Base-by-base conservation (phyloP, 2,329 filamentous ascomycete species). In the Teratosphaeria gauchensis region DNA sequence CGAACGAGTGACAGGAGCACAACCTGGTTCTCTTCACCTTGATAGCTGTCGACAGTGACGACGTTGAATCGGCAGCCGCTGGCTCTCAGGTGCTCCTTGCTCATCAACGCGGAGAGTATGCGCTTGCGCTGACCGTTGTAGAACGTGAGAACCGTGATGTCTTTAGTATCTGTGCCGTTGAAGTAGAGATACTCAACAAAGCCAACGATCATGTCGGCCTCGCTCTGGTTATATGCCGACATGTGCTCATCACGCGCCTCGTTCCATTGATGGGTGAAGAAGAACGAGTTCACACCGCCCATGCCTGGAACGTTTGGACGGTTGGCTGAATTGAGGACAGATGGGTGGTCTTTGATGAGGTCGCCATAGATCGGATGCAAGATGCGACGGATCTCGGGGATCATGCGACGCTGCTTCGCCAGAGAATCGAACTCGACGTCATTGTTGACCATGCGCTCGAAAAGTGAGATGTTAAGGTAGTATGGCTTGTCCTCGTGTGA, bases 21-120 rank as follows among this genome's bases (percentile, higher is more conserved):
- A 8, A 96, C 78, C 28, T 92, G 88, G 62, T 95, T 96, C 69
- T 96, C 90, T 66, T 96, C 90, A 12, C 91, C 91, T 71, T 96
- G 91, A 67, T 92, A 96, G 0, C 88, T 89, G 67, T 96, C 92
- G 0, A 96, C 89, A 0, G 91, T 96, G 35, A 84, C 82, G 1
- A 95, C 86, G 58, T 76, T 73, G 52, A 84, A 74, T 55, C 78
- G 76, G 1, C 69, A 68, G 59, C 78, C 72, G 7, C 53, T 48
- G 53, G 57, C 56, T 7, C 57, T 31, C 16, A 69, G 60, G 12
- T 46, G 53, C 9, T 56, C 30, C 11, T 58, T 56, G 24, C 57
- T 55, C 11, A 73, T 71, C 3, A 86, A 71, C 5, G 74, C 71
- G 14, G 75, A 77, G 0, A 84, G 66, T 2, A 96, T 78, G 2